Evolutionary conservation across 2,329 filamentous ascomycete species (phyloP).

Genomic region (Pseudopithomyces maydicus): DNA sequence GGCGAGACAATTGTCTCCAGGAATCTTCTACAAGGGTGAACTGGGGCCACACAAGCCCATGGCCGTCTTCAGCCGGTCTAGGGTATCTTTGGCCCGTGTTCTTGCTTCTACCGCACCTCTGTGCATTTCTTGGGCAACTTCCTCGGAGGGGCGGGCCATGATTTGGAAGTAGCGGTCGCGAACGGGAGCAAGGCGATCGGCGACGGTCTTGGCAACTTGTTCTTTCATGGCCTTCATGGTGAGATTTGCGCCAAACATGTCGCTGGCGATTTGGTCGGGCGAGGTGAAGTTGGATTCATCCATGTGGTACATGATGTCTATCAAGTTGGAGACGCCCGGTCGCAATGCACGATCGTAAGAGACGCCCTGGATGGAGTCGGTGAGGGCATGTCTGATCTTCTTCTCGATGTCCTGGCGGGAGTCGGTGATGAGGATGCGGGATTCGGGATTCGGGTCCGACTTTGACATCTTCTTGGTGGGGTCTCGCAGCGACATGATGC

Average conservation of each 20-base stretch:
- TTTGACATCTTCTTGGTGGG: slow-evolving; percentile 94
- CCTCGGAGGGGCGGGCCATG: slow-evolving; percentile 31
- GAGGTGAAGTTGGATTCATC: slow-evolving; percentile 49
- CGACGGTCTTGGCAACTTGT: slow-evolving; percentile 64
- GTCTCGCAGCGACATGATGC: slow-evolving; percentile 86
- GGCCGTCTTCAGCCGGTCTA: no score
- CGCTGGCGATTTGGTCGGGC: slow-evolving; percentile 52
- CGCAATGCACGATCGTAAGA: slow-evolving; percentile 72
- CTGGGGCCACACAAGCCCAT: no score
- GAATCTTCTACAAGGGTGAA: no score
- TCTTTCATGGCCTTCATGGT: slow-evolving; percentile 68
- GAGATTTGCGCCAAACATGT: slow-evolving; percentile 44
- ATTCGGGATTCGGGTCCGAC: slow-evolving; percentile 72
- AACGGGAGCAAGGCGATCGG: slow-evolving; percentile 59
- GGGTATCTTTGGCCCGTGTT: no score
- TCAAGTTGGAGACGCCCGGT: slow-evolving; percentile 85
- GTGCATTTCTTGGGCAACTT: no score
- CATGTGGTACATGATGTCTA: slow-evolving; percentile 79
- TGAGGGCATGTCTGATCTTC: slow-evolving; percentile 76
- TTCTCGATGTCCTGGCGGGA: slow-evolving; percentile 63
- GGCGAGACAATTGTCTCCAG: no score
- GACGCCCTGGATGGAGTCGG: slow-evolving; percentile 72
- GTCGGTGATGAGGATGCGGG: slow-evolving; percentile 84
- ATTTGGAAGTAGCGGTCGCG: slow-evolving; percentile 62
- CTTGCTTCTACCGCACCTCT: no score